A percentile compares a stretch with the other conserved stretches of the same genome.
phyloP scores from a whole-genome alignment of 2,329 filamentous ascomycete species.

The Fusarium annulatum region DNA sequence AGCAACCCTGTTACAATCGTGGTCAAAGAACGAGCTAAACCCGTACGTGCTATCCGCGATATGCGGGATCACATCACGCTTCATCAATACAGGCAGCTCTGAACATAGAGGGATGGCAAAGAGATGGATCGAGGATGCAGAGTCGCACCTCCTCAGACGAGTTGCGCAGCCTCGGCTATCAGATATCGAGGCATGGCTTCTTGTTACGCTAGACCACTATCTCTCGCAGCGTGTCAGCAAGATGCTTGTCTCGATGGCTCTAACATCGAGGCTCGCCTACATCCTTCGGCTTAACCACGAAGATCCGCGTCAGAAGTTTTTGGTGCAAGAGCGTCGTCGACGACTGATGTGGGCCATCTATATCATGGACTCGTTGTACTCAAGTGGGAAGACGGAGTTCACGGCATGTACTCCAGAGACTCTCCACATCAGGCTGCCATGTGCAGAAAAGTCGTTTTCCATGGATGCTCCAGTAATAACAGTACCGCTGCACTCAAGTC shows the following conservation, averaged over 20 bases:
- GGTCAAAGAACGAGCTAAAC: constrained; percentile 17
- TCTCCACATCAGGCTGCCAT: constrained; percentile 6
- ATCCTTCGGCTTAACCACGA: constrained; percentile 40
- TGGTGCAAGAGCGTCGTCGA: constrained; percentile 28
- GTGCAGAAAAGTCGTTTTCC: constrained; percentile 11
- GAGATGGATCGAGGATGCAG: constrained; percentile 31
- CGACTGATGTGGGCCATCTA: constrained; percentile 42
- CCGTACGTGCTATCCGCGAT: constrained; percentile 6
- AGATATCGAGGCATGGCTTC: constrained; percentile 38
- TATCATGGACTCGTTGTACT: constrained; percentile 21
- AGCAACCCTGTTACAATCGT: constrained; percentile 20
- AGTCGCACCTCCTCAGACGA: constrained; percentile 23
- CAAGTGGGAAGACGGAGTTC: constrained; percentile 24
- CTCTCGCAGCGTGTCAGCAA: constrained; percentile 36
- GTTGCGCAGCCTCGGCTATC: constrained; percentile 28
- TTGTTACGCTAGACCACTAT: constrained; percentile 35
- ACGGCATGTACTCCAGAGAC: constrained; percentile 9
- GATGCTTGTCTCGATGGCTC: constrained; percentile 34
- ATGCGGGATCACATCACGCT: constrained; percentile 14
- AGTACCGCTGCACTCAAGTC: not conserved
- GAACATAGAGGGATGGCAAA: not conserved
- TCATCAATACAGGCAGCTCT: not conserved
- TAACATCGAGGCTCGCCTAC: constrained; percentile 28
- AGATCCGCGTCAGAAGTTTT: constrained; percentile 20
- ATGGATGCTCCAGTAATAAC: constrained; percentile 9